Base-by-base conservation (phyloP, 306 rosid genomes). In the Cucurbita moschata region DNA sequence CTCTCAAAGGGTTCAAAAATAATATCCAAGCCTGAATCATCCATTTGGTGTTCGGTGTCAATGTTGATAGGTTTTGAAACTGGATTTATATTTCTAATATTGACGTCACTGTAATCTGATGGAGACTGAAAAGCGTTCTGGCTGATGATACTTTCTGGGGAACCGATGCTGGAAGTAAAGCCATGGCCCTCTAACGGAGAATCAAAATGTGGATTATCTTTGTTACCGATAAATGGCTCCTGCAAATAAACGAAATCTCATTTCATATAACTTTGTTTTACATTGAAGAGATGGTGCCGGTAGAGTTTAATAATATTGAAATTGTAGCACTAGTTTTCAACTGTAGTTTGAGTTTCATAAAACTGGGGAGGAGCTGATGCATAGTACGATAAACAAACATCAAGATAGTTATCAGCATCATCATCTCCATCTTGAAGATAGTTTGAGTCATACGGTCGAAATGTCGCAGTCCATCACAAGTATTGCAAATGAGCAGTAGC, bases 181-280 rank as follows among this genome's bases (percentile, higher is more conserved):
- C 71, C 82, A 12, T 74, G 71, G 46, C 30, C 63, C 59, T 53
- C 74, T 72, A 80, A n/a, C 44, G 81, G 81, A 55, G 85, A 88
- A 77, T 86, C 53, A 59, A 77, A 89, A 49, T 16, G 74, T 30
- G 90, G 85, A 35, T 78, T 77, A 51, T 86, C 85, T 80, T 87
- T 76, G 38, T 79, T 49, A 63, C 83, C 87, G 62, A 64, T 55
- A 44, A 67, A 84, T 12, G 76, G 75, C 69, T 79, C 87, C 92
- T 88, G 78, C 80, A 77, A 40, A 47, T 58, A 59, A 59, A 43
- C 39, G 38, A 15, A 39, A 18, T 19, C 35, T n/a, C 43, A 72
- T n/a, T 53, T 37, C 58, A 30, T 10, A 71, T 53, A 14, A 19
- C 54, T 72, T 64, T 18, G 7, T 53, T 7, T 37, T 42, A 15